phyloP scores from a whole-genome alignment of 108 stramenopile genomes.

The Skeletonema costatum region DNA sequence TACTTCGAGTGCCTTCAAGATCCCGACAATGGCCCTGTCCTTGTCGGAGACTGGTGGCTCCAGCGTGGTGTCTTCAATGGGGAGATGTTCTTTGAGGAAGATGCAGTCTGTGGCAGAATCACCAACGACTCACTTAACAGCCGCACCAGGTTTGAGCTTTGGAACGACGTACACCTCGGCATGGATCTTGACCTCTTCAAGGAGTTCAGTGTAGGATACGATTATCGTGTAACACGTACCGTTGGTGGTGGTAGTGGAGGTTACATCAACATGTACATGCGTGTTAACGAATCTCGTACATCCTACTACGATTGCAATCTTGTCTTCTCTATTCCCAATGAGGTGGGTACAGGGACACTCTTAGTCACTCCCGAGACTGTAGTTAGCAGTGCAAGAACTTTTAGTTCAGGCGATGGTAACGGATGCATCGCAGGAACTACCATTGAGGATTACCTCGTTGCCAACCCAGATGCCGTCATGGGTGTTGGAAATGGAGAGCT shows the following conservation, averaged over 20 bases:
- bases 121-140: not conserved
- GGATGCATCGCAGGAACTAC: too few relatives aligned
- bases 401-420: too few relatives aligned
- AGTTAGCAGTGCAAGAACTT: too few relatives aligned
- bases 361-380: too few relatives aligned
- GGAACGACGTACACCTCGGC: not conserved
- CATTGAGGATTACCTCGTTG: not conserved
- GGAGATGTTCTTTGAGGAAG: not conserved
- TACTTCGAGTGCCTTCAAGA: not conserved
- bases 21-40: not conserved
- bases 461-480: not conserved
- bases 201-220: not conserved
- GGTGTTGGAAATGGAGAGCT: not conserved
- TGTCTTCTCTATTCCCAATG: not conserved
- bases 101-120: not conserved
- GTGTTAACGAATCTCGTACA: too few relatives aligned
- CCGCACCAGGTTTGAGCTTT: not conserved
- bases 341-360: not conserved
- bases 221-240: not conserved
- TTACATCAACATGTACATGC: not conserved
- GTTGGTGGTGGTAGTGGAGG: not conserved
- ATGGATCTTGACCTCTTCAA: not conserved
- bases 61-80: not conserved
- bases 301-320: not conserved
- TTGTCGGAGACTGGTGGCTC: not conserved